Conservation (phyloP, 768 basidiomycete genomes). For the Peribolospora kevripleyi region DNA sequence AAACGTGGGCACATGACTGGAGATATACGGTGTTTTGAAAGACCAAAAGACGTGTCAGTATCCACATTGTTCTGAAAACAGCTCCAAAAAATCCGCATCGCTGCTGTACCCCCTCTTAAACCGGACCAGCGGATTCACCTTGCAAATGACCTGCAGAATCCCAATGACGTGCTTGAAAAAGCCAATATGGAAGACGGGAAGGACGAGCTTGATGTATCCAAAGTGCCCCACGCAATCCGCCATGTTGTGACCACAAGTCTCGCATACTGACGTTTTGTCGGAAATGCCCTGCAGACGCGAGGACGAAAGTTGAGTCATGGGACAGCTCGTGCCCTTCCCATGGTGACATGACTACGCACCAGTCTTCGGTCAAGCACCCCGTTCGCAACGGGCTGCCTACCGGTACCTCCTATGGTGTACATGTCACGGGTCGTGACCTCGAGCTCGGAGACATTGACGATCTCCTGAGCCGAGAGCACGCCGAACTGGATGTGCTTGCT, state of each 20-base stretch:
- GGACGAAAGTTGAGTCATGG: not conserved
- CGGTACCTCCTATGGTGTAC: slow-evolving; percentile 34
- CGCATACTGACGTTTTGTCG: slow-evolving; percentile 74
- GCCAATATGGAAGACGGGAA: slow-evolving; percentile 95
- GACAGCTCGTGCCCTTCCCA: not conserved
- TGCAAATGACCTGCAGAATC: slow-evolving; percentile 89
- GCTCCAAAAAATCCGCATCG: not conserved
- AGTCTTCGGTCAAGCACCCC: slow-evolving; percentile 81
- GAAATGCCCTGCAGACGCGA: slow-evolving; percentile 51
- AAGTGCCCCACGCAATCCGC: slow-evolving; percentile 96
- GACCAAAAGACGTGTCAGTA: not conserved
- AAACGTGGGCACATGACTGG: slow-evolving; percentile 64
- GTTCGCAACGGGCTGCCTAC: slow-evolving; percentile 57
- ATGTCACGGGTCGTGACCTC: slow-evolving; percentile 82
- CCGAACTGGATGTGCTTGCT: slow-evolving; percentile 95
- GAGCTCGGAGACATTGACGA: slow-evolving; percentile 85
- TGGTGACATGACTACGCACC: slow-evolving; percentile 25
- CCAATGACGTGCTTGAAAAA: slow-evolving; percentile 90
- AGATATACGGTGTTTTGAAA: no score
- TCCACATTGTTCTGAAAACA: not conserved
- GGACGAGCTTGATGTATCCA: slow-evolving; percentile 86
- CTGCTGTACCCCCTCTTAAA: not conserved
- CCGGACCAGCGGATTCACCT: slow-evolving; percentile 29
- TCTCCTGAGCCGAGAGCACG: slow-evolving; percentile 76
- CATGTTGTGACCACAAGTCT: slow-evolving; percentile 75